Percentiles rank a stretch among this genome's conserved stretches.
Evolutionary conservation across 1,139 yeast genomes (phyloP).

Genomic region (Saccharomycopsis hybrid): DNA sequence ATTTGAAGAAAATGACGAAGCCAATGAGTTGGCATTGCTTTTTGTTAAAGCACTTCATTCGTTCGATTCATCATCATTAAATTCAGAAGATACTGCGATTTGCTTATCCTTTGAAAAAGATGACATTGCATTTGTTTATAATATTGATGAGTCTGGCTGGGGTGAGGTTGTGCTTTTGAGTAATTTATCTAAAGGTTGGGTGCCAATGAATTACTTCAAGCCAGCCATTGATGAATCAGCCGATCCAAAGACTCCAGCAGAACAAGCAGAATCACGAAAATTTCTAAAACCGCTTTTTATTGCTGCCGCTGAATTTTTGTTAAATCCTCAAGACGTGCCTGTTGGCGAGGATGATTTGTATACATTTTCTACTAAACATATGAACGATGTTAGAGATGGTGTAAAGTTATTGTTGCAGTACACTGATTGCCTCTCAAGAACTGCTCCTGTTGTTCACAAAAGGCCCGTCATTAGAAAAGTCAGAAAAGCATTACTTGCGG

Average conservation of each 20-base stretch:
- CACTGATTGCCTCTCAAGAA: conserved; percentile 80
- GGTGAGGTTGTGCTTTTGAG: conserved; percentile 84
- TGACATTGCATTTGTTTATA: conserved; percentile 82
- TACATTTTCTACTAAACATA: conserved; percentile 30
- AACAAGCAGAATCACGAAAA: conserved; percentile 33
- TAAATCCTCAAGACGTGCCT: conserved; percentile 54
- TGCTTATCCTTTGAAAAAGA: conserved; percentile 77
- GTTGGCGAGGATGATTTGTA: conserved; percentile 18
- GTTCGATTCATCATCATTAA: conserved; percentile 63
- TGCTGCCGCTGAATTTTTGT: conserved; percentile 69
- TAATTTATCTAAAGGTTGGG: conserved; percentile 85
- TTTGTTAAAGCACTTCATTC: conserved; percentile 59
- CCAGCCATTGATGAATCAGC: conserved; percentile 45
- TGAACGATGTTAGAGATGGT: conserved; percentile 73
- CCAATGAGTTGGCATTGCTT: conserved; percentile 27
- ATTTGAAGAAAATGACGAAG: conserved; percentile 12
- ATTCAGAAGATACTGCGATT: conserved; percentile 61
- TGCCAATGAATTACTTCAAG: conserved; percentile 84
- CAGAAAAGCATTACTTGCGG: conserved; percentile 77
- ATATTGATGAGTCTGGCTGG: conserved; percentile 94
- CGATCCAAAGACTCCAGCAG: conserved; percentile 24
- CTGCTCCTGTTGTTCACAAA: conserved; percentile 68
- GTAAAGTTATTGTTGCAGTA: conserved; percentile 68
- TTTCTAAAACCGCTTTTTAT: conserved; percentile 59
- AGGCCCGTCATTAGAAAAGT: conserved; percentile 64